Base-by-base conservation (phyloP, 2,329 filamentous ascomycete genomes). In the Penicillium sp. region DNA sequence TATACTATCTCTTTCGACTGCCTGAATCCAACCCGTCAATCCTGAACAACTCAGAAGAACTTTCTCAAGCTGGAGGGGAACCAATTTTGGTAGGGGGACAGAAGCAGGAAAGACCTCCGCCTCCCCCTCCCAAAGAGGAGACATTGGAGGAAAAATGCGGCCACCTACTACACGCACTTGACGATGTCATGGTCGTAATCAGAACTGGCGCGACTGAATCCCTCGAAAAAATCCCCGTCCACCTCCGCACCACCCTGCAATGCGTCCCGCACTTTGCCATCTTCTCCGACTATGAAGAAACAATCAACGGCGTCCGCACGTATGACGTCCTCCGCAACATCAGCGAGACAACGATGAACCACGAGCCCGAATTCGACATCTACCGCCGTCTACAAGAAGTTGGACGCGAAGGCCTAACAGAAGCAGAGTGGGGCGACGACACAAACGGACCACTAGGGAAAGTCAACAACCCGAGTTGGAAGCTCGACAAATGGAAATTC, bases 401-500 rank as follows among this genome's bases (percentile, higher is more conserved):
- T 2, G 73, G 75, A 4, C 65, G 69, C 32, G 58, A 67, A n/a
- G 68, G 66, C 9, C 65, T 74, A 33, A 64, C 66, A 0, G 48
- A 56, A 1, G 47, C 51, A 19, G 65, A 67, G 26, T 51, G 60
- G 40, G 56, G 53, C 34, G 58, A 64, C 15, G 59, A 61, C 53
- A 61, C 57, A 50, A 69, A 64, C 58, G 65, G 65, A 12, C 58
- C 63, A 17, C 57, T 60, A 21, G 66, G 64, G 24, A 70, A 69
- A 32, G 53, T 55, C 26, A 74, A 75, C 60, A 73, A 72, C 53
- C 62, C 73, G n/a, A 69, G 70, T 40, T 69, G 71, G 77, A 72
- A 68, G 45, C 65, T 80, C 28, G 77, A 80, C 53, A 79, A 79
- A 55, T 79, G 76, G 76, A 80, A 79, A 55, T 75, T 77, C 50